Evolutionary conservation across 805 yeast genomes (phyloP), one percentile per base, ranked within the genome.

Genomic region (Candida methanosorbosa): DNA sequence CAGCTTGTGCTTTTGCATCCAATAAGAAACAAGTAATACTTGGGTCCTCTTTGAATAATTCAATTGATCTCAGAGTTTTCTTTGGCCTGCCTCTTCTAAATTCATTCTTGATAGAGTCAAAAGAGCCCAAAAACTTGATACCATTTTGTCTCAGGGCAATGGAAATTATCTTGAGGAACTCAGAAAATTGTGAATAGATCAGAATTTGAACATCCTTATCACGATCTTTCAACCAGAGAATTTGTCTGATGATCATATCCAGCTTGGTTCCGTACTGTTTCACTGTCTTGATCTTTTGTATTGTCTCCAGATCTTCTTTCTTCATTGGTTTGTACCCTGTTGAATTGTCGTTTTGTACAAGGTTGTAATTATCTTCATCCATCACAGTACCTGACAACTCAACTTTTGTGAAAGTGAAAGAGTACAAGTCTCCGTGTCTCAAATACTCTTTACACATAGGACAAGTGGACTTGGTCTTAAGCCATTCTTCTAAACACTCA

Each of bases 131-230:
- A 43, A 64, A 73, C 7, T 62, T 50, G 17, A 88, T 69, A 5
- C 68, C 68, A 41, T 81, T 77, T 28, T 68, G 65, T 16, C 61
- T 64, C 39, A 90, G 62, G 0, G 95, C 88, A 19, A 68, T 62
- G 0, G 80, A 77, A 20, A 92, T 54, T 16, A 85, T 66, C 27
- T 66, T 68, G 27, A 92, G 57, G 56, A 88, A 72, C 24, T 76
- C 85, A 18, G 76, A 68, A 88, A 94, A 90, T 53, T 88, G 97
- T 15, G 97, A 86, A 51, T 85, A 92, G 0, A 92, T 59, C 11
- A 92, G 79, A 29, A 90, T 79, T 56, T 92, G 97, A 4, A 80
- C 84, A 0, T 63, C 57, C 0, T 73, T 70, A 24, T 81, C 80
- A 18, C 65, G 57, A 4, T 64, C 50, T 34, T 75, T 72, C 34